Evolutionary conservation across 129 eudicot species (phyloP).

Genomic region (Flaveria trinervia): DNA sequence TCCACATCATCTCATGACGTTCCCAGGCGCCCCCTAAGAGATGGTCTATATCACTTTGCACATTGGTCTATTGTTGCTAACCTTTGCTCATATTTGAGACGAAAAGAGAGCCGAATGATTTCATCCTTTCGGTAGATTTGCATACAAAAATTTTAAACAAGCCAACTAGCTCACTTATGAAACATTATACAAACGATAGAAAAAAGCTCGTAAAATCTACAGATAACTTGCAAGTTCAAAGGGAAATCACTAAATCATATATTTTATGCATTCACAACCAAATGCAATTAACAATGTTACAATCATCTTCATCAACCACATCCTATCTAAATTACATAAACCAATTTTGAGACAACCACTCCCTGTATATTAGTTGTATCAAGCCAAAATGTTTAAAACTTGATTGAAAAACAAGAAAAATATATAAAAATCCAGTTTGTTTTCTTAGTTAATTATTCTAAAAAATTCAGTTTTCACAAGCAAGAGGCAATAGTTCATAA

Average conservation of each 20-base stretch:
- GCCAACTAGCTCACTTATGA: no score
- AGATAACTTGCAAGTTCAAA: background rate
- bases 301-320: constrained; percentile 36
- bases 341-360: constrained; percentile 35
- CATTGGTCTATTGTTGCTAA: no score
- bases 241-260: background rate
- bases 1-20: no score
- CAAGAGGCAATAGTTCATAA: no score
- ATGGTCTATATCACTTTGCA: no score
- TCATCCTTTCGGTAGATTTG: no score
- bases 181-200: no score
- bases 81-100: no score
- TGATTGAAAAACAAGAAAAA: constrained; percentile 11
- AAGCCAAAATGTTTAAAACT: constrained; percentile 28
- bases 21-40: no score
- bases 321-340: constrained; percentile 45
- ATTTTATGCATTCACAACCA: constrained; percentile 34
- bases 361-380: constrained; percentile 23
- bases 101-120: background rate
- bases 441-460: no score
- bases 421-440: background rate
- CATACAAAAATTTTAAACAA: no score
- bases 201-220: background rate
- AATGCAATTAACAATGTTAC: constrained; percentile 45
- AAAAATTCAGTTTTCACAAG: no score